These are phyloP conservation scores for Clarireedia sp. DNA, from an alignment of 2,329 filamentous ascomycete species.

Conservation along the genomic window DNA sequence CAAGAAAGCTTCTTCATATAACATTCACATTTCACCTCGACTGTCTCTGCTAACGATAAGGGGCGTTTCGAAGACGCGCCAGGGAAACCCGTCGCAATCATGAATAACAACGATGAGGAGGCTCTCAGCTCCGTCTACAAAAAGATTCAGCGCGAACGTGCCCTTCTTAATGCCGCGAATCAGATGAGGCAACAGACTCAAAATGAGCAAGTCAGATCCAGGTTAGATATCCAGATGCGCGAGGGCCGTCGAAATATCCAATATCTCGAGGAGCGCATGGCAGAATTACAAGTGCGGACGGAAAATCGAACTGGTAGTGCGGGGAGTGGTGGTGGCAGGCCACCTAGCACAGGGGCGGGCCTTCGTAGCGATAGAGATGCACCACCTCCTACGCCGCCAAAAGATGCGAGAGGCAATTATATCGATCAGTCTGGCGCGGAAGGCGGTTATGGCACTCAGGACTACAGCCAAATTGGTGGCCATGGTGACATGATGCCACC, in stretches of 20 bases:
- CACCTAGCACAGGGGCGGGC: slow-evolving; percentile 38
- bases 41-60: background rate
- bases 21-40: background rate
- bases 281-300: slow-evolving; percentile 77
- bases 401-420: slow-evolving; percentile 51
- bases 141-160: slow-evolving; percentile 98
- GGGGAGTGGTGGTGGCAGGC: slow-evolving; percentile 48
- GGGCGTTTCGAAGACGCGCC: background rate
- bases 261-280: slow-evolving; percentile 89
- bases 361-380: slow-evolving; percentile 37
- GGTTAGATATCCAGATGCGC: slow-evolving; percentile 88
- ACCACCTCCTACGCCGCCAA: slow-evolving; percentile 61
- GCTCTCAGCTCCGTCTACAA: slow-evolving; percentile 73
- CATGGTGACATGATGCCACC: slow-evolving; percentile 72
- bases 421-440: slow-evolving; percentile 38
- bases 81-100: slow-evolving; percentile 19
- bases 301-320: slow-evolving; percentile 59
- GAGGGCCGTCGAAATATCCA: slow-evolving; percentile 88
- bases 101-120: slow-evolving; percentile 57
- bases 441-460: slow-evolving; percentile 54
- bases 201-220: slow-evolving; percentile 83
- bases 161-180: slow-evolving; percentile 87
- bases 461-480: slow-evolving; percentile 52
- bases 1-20: background rate
- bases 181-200: slow-evolving; percentile 93